A percentile compares a stretch with the other conserved stretches of the same genome.
These are phyloP conservation scores for Yamadazyma triangularis DNA, from an alignment of 1,139 yeast species.

Conservation along the genomic window DNA sequence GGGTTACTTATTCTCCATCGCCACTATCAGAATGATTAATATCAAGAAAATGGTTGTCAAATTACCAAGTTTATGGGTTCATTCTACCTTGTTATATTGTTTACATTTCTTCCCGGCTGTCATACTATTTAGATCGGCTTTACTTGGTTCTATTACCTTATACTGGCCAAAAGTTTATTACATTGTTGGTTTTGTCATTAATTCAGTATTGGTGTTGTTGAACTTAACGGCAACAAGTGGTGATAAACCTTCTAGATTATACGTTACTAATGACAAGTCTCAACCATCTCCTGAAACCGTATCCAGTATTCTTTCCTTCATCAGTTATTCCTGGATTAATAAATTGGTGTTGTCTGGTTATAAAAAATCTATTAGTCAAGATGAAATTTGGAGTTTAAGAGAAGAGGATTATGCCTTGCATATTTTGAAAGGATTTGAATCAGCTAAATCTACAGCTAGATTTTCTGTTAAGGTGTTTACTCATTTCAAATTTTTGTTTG, in stretches of 20 bases:
- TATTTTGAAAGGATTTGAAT: slow-evolving; percentile 60
- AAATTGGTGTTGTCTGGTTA: slow-evolving; percentile 66
- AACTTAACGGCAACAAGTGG: slow-evolving; percentile 65
- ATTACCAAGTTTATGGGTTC: slow-evolving; percentile 65
- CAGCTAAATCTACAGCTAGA: slow-evolving; percentile 35
- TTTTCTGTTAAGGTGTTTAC: slow-evolving; percentile 57
- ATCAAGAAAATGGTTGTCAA: slow-evolving; percentile 35
- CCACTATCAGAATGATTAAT: slow-evolving; percentile 47
- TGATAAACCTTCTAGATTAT: slow-evolving; percentile 52
- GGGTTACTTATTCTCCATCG: slow-evolving; percentile 52
- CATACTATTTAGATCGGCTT: slow-evolving; percentile 61
- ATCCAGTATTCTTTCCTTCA: slow-evolving; percentile 55
- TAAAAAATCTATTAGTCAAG: slow-evolving; percentile 46
- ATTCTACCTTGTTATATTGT: slow-evolving; percentile 57
- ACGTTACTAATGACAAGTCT: slow-evolving; percentile 48
- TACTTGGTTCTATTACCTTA: slow-evolving; percentile 39
- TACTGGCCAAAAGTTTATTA: slow-evolving; percentile 33
- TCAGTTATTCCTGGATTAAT: slow-evolving; percentile 76
- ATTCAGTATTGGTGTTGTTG: slow-evolving; percentile 41
- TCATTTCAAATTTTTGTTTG: slow-evolving; percentile 58
- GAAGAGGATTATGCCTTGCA: slow-evolving; percentile 77
- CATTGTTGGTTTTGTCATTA: slow-evolving; percentile 41
- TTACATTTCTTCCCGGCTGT: slow-evolving; percentile 49
- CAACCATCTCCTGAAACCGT: slow-evolving; percentile 74
- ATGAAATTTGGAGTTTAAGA: slow-evolving; percentile 82